Conservation (phyloP, 768 basidiomycete species). For the Serendipita sp. region DNA sequence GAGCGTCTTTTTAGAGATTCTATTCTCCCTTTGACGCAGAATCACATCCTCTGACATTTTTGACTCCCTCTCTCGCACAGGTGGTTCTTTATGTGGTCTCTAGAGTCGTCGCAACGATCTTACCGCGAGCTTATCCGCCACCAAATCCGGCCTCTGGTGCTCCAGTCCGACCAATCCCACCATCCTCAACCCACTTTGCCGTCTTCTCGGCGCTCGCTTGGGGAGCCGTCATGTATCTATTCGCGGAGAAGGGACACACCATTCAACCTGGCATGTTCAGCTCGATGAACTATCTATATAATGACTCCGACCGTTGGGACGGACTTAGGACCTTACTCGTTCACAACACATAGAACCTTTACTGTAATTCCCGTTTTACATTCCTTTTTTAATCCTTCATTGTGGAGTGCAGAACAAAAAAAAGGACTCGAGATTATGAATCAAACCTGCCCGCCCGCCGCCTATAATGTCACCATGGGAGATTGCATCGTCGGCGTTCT, state of each 20-base stretch:
- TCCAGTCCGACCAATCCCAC: slow-evolving; percentile 52
- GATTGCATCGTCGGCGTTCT: no score
- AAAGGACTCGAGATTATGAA: no score
- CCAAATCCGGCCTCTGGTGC: slow-evolving; percentile 12
- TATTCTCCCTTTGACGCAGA: neutral
- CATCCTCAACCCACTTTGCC: slow-evolving; percentile 71
- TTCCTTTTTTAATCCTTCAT: no score
- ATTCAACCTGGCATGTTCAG: slow-evolving; percentile 95
- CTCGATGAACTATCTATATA: slow-evolving; percentile 91
- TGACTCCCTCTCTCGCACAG: slow-evolving; percentile 26
- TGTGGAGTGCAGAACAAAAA: no score
- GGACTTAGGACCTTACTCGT: slow-evolving; percentile 72
- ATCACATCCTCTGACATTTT: no score
- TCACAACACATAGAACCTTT: slow-evolving; percentile 55
- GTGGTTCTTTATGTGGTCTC: slow-evolving; percentile 95
- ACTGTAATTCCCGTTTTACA: no score
- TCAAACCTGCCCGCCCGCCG: no score
- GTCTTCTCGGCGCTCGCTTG: slow-evolving; percentile 78
- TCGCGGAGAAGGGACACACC: slow-evolving; percentile 72
- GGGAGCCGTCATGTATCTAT: slow-evolving; percentile 96
- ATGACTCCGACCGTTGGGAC: slow-evolving; percentile 80
- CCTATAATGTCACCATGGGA: no score
- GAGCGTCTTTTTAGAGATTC: no score
- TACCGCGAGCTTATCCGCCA: slow-evolving; percentile 51
- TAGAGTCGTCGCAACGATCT: slow-evolving; percentile 78